Base-by-base conservation (phyloP, 2,329 filamentous ascomycete species). In the Microsporum ferrugineum region DNA sequence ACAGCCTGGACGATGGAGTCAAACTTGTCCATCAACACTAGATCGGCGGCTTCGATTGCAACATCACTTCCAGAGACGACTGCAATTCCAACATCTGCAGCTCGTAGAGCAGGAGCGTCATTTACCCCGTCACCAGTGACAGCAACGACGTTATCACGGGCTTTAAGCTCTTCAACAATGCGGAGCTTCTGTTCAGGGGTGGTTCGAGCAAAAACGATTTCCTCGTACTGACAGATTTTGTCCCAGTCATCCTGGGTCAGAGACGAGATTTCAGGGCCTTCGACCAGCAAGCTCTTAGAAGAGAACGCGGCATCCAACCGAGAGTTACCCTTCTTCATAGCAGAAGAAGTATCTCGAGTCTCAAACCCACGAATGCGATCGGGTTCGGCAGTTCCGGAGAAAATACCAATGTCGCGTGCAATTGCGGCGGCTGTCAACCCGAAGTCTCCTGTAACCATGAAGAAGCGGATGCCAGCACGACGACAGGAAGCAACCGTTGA, bases 121-220 rank as follows among this genome's bases (percentile, higher is more conserved):
- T 79, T 79, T 31, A 79, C 76, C 33, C 77, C 77, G 62, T 77
- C 76, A 3, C 77, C 76, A 1, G 76, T 78, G 76, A 79, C 81
- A 5, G 77, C 82, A 3, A 84, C 81, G 34, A 82, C 80, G 47
- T 83, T 76, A 5, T 82, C 78, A 6, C 82, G 77, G 0, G 78
- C 72, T 69, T 89, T 87, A 63, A 90, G 85, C 70, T 88, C 87
- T 36, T 82, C 82, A n/a, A 91, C 87, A 63, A 91, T 91, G 34
- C 86, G 84, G 5, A 91, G 80, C 70, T 91, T 91, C 69, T 91
- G 87, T 68, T 91, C 87, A 0, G 87, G 88, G 0, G 88, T 90
- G 0, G 87, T 91, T 10, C 87, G 79, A 0, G 88, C 85, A 69
- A 91, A 90, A 8, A 91, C 85, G 43, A 91, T 86, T 68, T 90